Percentiles rank a stretch among this genome's conserved stretches.
These are phyloP conservation scores for Laguncularia racemosa DNA, from an alignment of 345 rosid species.

Conservation along the genomic window DNA sequence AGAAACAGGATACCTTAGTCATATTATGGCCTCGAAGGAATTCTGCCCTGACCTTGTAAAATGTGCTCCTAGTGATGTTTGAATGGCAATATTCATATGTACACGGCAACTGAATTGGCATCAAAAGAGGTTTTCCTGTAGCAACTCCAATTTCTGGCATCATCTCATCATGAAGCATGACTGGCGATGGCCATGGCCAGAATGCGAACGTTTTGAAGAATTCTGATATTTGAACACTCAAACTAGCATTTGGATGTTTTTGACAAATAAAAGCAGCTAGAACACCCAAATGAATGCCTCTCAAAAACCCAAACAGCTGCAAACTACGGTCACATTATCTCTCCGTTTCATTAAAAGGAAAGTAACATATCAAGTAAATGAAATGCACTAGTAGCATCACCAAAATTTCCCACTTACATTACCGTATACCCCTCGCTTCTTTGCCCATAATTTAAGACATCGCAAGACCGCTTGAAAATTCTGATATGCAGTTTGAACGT, in stretches of 20 bases:
- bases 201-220: slow-evolving; percentile 45
- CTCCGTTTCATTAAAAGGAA: not conserved
- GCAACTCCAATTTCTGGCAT: slow-evolving; percentile 15
- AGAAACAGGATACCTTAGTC: slow-evolving; percentile 25
- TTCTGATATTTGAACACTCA: slow-evolving; percentile 25
- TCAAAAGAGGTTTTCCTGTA: slow-evolving; percentile 21
- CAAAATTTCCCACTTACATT: slow-evolving; percentile 28
- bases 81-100: slow-evolving; percentile 41
- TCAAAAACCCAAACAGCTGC: slow-evolving; percentile 55
- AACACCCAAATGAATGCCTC: slow-evolving; percentile 56
- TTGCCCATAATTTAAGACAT: slow-evolving; percentile 53
- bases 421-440: slow-evolving; percentile 50
- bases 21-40: slow-evolving; percentile 42
- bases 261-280: slow-evolving; percentile 49
- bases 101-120: slow-evolving; percentile 53
- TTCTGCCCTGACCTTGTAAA: slow-evolving; percentile 42
- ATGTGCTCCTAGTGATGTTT: slow-evolving; percentile 49
- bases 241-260: slow-evolving; percentile 29
- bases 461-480: slow-evolving; percentile 39
- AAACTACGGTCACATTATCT: not conserved
- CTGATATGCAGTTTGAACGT: slow-evolving; percentile 21
- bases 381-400: not conserved
- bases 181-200: slow-evolving; percentile 57
- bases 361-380: not conserved
- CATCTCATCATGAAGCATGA: slow-evolving; percentile 29